A percentile compares a stretch with the other conserved stretches of the same genome.
Conservation (phyloP, 805 yeast genomes). For the Starmerella floricola region DNA sequence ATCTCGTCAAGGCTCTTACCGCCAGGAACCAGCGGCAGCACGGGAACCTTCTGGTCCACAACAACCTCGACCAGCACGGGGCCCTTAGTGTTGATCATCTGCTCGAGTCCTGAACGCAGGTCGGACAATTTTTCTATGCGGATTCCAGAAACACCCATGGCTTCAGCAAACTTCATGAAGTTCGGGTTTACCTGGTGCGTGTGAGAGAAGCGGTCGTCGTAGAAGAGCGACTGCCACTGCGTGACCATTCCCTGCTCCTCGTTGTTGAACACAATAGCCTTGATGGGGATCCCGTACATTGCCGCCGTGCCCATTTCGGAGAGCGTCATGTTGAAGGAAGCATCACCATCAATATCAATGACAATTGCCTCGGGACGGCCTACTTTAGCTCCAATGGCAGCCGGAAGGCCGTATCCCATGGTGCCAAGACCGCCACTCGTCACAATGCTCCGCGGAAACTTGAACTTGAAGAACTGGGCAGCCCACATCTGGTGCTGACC, state of each 20-base stretch:
- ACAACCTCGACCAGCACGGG: slow-evolving; percentile 85
- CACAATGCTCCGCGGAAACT: slow-evolving; percentile 79
- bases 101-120: slow-evolving; percentile 43
- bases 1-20: slow-evolving; percentile 93
- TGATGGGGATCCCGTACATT: slow-evolving; percentile 84
- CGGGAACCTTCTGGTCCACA: slow-evolving; percentile 86
- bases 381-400: slow-evolving; percentile 97
- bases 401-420: slow-evolving; percentile 95
- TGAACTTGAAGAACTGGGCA: slow-evolving; percentile 95
- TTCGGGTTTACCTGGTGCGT: slow-evolving; percentile 94
- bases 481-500: slow-evolving; percentile 99
- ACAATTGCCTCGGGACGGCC: slow-evolving; percentile 91
- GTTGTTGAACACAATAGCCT: slow-evolving; percentile 79
- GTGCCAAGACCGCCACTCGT: slow-evolving; percentile 99
- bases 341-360: slow-evolving; percentile 97
- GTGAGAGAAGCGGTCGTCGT: slow-evolving; percentile 94
- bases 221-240: slow-evolving; percentile 97
- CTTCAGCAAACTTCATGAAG: slow-evolving; percentile 82
- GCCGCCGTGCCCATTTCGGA: slow-evolving; percentile 89
- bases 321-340: slow-evolving; percentile 96
- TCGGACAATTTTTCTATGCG: slow-evolving; percentile 61
- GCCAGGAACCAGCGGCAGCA: slow-evolving; percentile 94
- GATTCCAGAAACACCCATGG: slow-evolving; percentile 83
- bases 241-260: slow-evolving; percentile 99
- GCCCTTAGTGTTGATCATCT: slow-evolving; percentile 62